A percentile compares a stretch with the other conserved stretches of the same genome.
Conservation (phyloP, 73 alveolate genomes). For the Loxodes magnus region DNA sequence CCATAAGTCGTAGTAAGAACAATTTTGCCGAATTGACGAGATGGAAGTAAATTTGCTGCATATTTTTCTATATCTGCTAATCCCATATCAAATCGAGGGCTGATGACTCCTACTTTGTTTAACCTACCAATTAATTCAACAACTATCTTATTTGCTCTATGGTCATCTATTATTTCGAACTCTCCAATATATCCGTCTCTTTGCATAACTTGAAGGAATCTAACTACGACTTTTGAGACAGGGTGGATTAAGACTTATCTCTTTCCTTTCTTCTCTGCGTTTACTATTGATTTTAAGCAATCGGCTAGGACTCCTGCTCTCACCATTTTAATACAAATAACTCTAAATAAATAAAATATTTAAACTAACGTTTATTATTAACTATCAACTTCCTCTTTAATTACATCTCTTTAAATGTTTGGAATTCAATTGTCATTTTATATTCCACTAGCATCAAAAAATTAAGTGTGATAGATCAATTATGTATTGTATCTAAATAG, state of each 20-base stretch:
- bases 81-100: conserved; percentile 87
- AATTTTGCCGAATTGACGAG: conserved; percentile 91
- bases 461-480: too few species aligned
- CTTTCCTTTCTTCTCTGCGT: conserved; percentile 92
- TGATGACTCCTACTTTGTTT: conserved; percentile 95
- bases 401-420: too few species aligned
- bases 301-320: conserved; percentile 86
- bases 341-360: too few species aligned
- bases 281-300: conserved; percentile 78
- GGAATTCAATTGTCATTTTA: too few species aligned
- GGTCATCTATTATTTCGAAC: conserved; percentile 95
- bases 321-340: too few species aligned
- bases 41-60: conserved; percentile 78
- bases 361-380: too few species aligned
- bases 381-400: too few species aligned
- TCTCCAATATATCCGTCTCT: conserved; percentile 94
- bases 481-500: too few species aligned
- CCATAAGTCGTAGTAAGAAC: conserved; percentile 93
- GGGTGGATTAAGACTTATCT: conserved; percentile 89
- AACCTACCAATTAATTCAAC: conserved; percentile 91
- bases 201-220: conserved; percentile 90
- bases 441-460: too few species aligned
- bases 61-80: conserved; percentile 64
- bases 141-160: conserved; percentile 91
- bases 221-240: conserved; percentile 89